phyloP scores from a whole-genome alignment of 352 stramenopile species.

The Globisporangium yorkense region DNA sequence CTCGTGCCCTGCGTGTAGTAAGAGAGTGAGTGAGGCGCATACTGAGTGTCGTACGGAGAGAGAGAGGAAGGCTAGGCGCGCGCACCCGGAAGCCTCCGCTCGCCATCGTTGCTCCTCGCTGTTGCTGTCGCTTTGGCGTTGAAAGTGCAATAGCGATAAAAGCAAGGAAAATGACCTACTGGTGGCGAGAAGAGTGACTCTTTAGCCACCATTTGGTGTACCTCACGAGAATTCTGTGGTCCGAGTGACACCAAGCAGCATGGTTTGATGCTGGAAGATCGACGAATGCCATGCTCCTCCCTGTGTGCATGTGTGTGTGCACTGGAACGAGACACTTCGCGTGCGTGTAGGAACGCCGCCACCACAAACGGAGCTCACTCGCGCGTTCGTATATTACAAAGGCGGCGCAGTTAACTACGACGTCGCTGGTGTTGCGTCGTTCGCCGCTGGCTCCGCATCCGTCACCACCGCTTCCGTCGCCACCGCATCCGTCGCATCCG shows the following conservation, averaged over 20 bases:
- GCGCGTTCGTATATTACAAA: slow-evolving; percentile 13
- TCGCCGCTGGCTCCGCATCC: neutral
- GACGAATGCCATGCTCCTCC: neutral
- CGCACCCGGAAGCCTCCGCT: slow-evolving; percentile 30
- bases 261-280: too few species aligned
- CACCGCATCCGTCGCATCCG: neutral
- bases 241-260: neutral
- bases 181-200: neutral
- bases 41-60: neutral
- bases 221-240: neutral
- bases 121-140: neutral
- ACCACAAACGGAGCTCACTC: neutral
- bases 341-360: too few species aligned
- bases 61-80: neutral
- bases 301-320: neutral
- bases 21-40: neutral
- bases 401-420: neutral
- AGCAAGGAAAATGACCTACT: slow-evolving; percentile 2
- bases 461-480: neutral
- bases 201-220: neutral
- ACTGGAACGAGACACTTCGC: too few species aligned
- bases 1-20: slow-evolving; percentile 37
- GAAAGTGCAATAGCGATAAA: neutral
- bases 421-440: neutral
- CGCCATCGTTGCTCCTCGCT: slow-evolving; percentile 14